Percentiles rank a stretch among this genome's conserved stretches.
phyloP scores from a whole-genome alignment of 2,329 filamentous ascomycete species.

The Penicillium sp. region DNA sequence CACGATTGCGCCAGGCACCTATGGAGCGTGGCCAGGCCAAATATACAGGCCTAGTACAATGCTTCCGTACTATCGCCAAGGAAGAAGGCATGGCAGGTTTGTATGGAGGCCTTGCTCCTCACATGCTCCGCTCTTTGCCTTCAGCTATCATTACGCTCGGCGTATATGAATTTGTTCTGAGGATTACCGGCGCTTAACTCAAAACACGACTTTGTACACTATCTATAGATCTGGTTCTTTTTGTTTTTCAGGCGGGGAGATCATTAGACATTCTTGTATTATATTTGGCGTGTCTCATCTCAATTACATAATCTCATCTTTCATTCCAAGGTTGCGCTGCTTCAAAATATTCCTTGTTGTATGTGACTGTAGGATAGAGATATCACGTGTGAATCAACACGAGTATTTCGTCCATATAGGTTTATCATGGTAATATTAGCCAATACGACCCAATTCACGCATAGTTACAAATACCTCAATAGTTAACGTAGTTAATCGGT shows the following conservation, averaged over 20 bases:
- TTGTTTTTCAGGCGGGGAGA: background rate
- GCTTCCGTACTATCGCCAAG: conserved; percentile 34
- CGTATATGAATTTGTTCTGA: conserved; percentile 39
- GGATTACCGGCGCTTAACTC: conserved; percentile 13
- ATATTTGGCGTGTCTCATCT: background rate
- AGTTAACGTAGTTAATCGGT: too few species aligned
- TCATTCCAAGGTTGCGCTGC: background rate
- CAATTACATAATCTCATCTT: background rate
- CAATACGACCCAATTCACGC: too few species aligned
- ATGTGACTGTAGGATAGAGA: too few species aligned
- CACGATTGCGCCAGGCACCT: conserved; percentile 36
- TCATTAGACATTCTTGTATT: background rate
- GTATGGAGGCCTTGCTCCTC: conserved; percentile 39
- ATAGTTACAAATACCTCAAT: too few species aligned
- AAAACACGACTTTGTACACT: background rate
- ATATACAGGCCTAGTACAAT: conserved; percentile 38
- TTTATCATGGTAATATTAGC: too few species aligned
- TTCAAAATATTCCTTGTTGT: background rate
- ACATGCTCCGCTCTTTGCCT: conserved; percentile 36
- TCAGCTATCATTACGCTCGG: conserved; percentile 39
- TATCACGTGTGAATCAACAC: too few species aligned
- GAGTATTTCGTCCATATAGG: too few species aligned
- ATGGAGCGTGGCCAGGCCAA: conserved; percentile 35
- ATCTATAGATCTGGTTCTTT: background rate
- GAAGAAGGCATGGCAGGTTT: conserved; percentile 37